Percentiles rank a stretch among this genome's conserved stretches.
These are phyloP conservation scores for Aschersonia sp. DNA, from an alignment of 2,329 filamentous ascomycete genomes.

Conservation along the genomic window DNA sequence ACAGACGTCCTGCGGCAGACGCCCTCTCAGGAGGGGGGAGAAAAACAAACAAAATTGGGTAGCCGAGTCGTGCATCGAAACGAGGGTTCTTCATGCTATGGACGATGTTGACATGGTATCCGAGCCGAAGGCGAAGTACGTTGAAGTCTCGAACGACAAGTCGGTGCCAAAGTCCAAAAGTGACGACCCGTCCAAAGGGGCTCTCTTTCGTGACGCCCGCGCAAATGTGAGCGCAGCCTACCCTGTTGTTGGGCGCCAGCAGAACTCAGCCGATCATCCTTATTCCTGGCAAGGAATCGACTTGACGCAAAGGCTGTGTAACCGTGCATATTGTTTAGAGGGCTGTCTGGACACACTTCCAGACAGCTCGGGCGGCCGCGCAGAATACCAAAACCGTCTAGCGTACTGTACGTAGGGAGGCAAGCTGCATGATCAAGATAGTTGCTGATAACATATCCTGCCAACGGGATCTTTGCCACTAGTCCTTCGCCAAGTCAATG, in stretches of 20 bases:
- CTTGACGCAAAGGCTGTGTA: not conserved
- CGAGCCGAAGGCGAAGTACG: no score
- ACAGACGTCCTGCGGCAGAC: slow-evolving; percentile 1
- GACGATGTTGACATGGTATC: no score
- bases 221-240: no score
- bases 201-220: no score
- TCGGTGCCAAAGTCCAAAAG: not conserved
- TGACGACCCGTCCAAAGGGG: no score
- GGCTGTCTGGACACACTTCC: no score
- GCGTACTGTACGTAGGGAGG: not conserved
- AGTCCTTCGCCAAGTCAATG: not conserved
- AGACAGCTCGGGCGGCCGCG: no score
- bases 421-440: not conserved
- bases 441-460: not conserved
- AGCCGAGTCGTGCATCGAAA: no score
- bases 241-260: no score
- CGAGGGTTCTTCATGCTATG: no score
- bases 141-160: not conserved
- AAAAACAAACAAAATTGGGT: not conserved
- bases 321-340: not conserved
- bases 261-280: no score
- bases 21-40: not conserved
- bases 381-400: not conserved
- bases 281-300: no score
- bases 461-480: not conserved